Conservation (phyloP, 306 rosid genomes). For the Lotus japonicus region DNA sequence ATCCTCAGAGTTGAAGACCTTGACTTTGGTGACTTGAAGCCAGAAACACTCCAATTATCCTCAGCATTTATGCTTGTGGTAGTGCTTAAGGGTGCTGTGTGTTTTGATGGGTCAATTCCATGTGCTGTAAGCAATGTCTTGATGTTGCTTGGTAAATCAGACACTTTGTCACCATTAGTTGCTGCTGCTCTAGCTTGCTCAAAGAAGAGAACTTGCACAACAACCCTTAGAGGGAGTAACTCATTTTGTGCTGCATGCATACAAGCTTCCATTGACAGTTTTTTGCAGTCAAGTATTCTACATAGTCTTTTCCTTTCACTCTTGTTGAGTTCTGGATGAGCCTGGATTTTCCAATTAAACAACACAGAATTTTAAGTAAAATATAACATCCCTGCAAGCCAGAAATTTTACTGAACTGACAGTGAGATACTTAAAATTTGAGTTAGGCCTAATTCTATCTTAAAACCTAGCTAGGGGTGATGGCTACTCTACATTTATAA, state of each 20-base stretch:
- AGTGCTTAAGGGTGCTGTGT: constrained; percentile 56
- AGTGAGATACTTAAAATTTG: too few relatives aligned
- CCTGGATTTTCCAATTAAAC: constrained; percentile 40
- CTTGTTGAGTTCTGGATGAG: constrained; percentile 89
- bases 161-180: constrained; percentile 57
- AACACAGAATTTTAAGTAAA: constrained; percentile 13
- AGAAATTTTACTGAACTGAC: neutral
- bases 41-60: constrained; percentile 87
- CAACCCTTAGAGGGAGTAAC: constrained; percentile 84
- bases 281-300: constrained; percentile 85
- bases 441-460: too few relatives aligned
- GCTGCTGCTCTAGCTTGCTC: constrained; percentile 87
- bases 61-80: constrained; percentile 60
- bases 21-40: constrained; percentile 76
- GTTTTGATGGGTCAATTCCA: constrained; percentile 71
- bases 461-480: too few relatives aligned
- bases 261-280: constrained; percentile 92
- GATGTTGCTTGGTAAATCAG: constrained; percentile 74
- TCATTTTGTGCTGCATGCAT: constrained; percentile 99
- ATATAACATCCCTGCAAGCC: neutral
- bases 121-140: constrained; percentile 75
- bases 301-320: constrained; percentile 91
- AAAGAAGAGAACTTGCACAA: constrained; percentile 96
- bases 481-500: too few relatives aligned
- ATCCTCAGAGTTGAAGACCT: constrained; percentile 74